Evolutionary conservation across 768 basidiomycete genomes (phyloP), one percentile per base, ranked within the genome.

Genomic region (Termitomyces bulborhizus): DNA sequence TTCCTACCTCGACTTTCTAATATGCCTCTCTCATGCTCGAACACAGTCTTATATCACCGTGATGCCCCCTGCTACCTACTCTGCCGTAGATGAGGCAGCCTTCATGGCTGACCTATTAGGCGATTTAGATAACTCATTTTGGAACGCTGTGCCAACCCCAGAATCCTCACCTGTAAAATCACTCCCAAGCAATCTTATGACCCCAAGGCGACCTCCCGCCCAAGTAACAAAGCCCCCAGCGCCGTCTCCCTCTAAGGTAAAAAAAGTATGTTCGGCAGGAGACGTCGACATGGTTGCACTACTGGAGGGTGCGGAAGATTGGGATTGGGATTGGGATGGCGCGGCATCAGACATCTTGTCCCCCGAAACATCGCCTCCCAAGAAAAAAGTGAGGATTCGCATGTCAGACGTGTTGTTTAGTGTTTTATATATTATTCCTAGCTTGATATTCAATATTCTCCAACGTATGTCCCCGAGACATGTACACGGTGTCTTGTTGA

Each of bases 241-340:
- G 16, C 57, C 55, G n/a, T 58, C 62, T 44, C 62, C 66, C 40
- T 65, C 65, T 0, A 57, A 64, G 47, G 40, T 21, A 21, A 21
- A 21, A 21, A 21, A 21, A 21, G 21, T 65, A 5, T 64, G 66
- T 43, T 53, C 68, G 3, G 66, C 66, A 7, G 63, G 61, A 11
- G 70, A 76, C 55, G 59, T 78, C 24, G 80, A 85, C 57, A 60
- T 85, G 31, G 64, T 69, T 2, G 63, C 69, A 3, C 72, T 88
- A 13, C 63, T 86, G n/a, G 79, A 84, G 29, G 88, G 85, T 0
- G 82, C 81, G 1, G 87, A 86, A 62, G 72, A 77, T 37, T 87
- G 86, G 84, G 84, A 90, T 59, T 83, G 85, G 80, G 73, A 90
- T 59, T 83, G 85, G 80, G 73, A 79, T 32, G 80, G 83, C 56